Base-by-base conservation (phyloP, 805 yeast genomes). In the Kodamaea leandrae region DNA sequence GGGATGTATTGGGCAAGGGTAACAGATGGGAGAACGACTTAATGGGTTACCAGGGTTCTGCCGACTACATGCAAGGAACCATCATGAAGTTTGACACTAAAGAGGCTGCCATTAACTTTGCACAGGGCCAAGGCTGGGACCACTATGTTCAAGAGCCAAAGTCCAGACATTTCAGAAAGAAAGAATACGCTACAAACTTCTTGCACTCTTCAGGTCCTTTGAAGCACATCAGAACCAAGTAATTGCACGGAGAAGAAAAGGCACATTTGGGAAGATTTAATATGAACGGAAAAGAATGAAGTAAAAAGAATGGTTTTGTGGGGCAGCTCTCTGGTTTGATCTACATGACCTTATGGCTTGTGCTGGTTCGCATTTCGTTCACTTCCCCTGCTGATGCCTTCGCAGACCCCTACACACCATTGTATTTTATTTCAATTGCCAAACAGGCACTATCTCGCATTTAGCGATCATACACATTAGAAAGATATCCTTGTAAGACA, bases 11-110 rank as follows among this genome's bases (percentile, higher is more conserved):
- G 42, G 80, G 80, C 33, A 78, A 82, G 55, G 86, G 84, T 16
- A 80, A 86, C 69, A 71, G 93, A 59, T 86, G 95, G 95, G 96
- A 86, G 59, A 86, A 86, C 63, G 91, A 85, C 60, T 71, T 86
- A 58, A 86, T 86, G 63, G 96, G 96, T 18, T 86, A 85, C 71
- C 90, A 85, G 55, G 77, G 86, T 34, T 72, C 84, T 33, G 78
- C 85, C 26, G 96, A 86, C 61, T 82, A 80, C 64, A 82, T 87
- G 84, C 84, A 86, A 66, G 88, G 83, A 13, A 82, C 91, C 6
- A 76, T 76, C 57, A 63, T 86, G 71, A 80, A 80, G 59, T 86
- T 86, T 60, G 83, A 80, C 55, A 69, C 81, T 38, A 81, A 78
- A 63, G 91, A 86, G 36, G 77, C 86, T 29, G 96, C 96, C 25